Base-by-base conservation (phyloP, 352 stramenopile genomes). In the Hyaloperonospora brassicae region DNA sequence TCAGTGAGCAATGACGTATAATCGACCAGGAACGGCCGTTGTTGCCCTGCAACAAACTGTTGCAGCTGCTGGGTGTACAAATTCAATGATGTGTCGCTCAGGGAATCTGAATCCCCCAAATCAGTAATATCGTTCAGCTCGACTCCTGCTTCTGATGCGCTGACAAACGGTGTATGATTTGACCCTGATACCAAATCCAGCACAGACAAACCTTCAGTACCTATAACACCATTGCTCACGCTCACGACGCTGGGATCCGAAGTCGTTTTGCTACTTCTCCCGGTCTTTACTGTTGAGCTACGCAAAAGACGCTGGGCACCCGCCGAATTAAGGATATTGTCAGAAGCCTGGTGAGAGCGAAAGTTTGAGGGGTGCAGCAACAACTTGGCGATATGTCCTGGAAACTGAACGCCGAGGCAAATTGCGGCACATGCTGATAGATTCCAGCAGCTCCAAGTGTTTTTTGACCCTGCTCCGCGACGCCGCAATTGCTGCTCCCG, bases 361-460 rank as follows among this genome's bases (percentile, higher is more conserved):
- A 94, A 94, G 42, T 92, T 93, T 9, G 80, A 80, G 21, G 76
- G 70, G 30, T 94, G 82, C 4, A 94, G 57, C 47, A 94, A 52
- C 22, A 89, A 38, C 24, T 79, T 86, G 2, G 79, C 76, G 6
- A 94, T 59, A 14, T 72, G 49, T 25, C 72, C 59, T 8, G 86
- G 84, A 34, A 95, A 91, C 46, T 83, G 76, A 50, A 95, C 86
- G 6, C 86, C 86, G 9, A 95, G 54, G 9, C 79, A 84, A 34
- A 93, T 91, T 17, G 84, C 80, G 1, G 76, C 80, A 54, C 84
- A 93, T 1, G 78, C 82, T 21, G 82, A 86, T 14, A 95, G 31
- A 24, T 89, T 90, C 85, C 84, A 95, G 54, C 84, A 94, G 36
- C 84, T 93, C 80, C 84, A 93, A 1, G 85, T 93, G 50, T 91